Evolutionary conservation across 371 early-diverging fungal species (phyloP), one percentile per base, ranked within the genome.

Genomic region (Mortierella sp.): DNA sequence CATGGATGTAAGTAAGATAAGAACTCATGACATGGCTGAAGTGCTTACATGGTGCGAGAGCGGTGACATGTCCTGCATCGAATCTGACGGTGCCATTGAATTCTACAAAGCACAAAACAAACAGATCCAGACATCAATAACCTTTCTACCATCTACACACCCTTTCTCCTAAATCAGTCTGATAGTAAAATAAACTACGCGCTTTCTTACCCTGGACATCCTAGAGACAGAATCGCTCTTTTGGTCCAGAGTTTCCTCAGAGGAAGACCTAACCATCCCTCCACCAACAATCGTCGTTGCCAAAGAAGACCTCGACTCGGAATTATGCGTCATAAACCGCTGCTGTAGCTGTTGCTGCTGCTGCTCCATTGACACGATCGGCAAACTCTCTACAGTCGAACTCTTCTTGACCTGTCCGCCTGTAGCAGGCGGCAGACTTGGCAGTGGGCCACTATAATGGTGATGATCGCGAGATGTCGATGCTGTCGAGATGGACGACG

Each of bases 191-290:
- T 4, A 16, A 54, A 69, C 24, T 24, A 46, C 16, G 8, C 13
- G 53, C 71, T 59, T 53, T 55, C 9, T 1, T 48, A 28, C 28
- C 28, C 53, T 37, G n/a, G 14, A 46, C 59, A 59, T 75, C 54
- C 37, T 71, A 40, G 40, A 28, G 13, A n/a, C 34, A 55, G 34
- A 37, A 6, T 80, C 80, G 11, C 6, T 71, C 28, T 28, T 55
- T 34, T 46, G 75, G 72, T 80, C 80, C 48, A 80, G 34, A 11
- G 72, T 72, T 6, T 72, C 77, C 31, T 76, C 77, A 11, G 76
- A 81, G 9, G 64, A 50, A 21, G 81, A 81, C 26, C 81, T 21
- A 24, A 71, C 72, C 77, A 81, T 81, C 3, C 76, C 77, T 16
- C 75, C 76, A 0, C 74, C 77, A 28, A 53, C 75, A 51, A 40